These are phyloP conservation scores for Pseudogymnoascus sp. DNA, from an alignment of 2,329 filamentous ascomycete species.

Conservation along the genomic window DNA sequence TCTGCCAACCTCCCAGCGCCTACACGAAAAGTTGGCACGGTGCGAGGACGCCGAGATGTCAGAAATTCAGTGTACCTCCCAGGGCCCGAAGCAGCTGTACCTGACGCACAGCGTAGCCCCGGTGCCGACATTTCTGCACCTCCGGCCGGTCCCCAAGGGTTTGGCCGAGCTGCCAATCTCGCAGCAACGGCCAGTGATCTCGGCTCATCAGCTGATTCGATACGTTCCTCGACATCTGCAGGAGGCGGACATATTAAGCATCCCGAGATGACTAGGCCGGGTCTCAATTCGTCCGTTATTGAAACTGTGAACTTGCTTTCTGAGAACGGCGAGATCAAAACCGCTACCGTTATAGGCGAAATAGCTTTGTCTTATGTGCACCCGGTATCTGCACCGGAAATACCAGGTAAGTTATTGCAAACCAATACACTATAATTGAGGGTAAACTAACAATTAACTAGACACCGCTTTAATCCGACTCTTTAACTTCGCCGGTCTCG, in stretches of 20 bases:
- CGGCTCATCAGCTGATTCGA: conserved; percentile 42
- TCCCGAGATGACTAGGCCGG: conserved; percentile 70
- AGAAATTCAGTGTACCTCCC: conserved; percentile 84
- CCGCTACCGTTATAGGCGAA: conserved; percentile 74
- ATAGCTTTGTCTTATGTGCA: conserved; percentile 67
- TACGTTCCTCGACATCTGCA: conserved; percentile 75
- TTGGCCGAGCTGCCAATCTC: neutral
- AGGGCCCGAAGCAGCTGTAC: conserved; percentile 24
- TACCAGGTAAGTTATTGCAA: conserved; percentile 19
- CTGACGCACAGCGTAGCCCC: conserved; percentile 3
- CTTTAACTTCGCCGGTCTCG: conserved; percentile 79
- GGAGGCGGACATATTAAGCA: conserved; percentile 66
- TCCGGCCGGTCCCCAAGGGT: conserved; percentile 16
- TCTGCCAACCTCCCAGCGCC: conserved; percentile 52
- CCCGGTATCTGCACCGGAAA: conserved; percentile 36
- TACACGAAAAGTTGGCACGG: conserved; percentile 63
- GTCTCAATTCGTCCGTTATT: conserved; percentile 81
- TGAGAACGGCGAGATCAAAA: conserved; percentile 63
- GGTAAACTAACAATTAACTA: conserved; percentile 26
- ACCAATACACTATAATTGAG: conserved; percentile 11
- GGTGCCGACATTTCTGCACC: conserved; percentile 19
- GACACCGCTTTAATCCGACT: conserved; percentile 65
- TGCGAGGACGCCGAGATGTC: conserved; percentile 83
- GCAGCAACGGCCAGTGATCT: conserved; percentile 19
- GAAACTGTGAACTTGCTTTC: conserved; percentile 86